These are phyloP conservation scores for Hyphopichia burtonii DNA, from an alignment of 1,139 yeast genomes.

Conservation along the genomic window DNA sequence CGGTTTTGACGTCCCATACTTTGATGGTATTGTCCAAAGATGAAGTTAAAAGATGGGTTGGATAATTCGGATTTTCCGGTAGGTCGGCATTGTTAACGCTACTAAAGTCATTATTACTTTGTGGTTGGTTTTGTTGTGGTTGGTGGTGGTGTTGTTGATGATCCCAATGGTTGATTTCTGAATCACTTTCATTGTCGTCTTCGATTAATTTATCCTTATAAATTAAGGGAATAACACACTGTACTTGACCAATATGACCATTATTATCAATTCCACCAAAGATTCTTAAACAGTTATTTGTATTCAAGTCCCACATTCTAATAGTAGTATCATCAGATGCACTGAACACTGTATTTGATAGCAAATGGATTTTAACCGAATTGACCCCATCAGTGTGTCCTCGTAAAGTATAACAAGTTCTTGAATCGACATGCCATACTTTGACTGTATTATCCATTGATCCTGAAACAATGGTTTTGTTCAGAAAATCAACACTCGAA, in stretches of 20 bases:
- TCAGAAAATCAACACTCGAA: constrained; percentile 72
- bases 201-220: constrained; percentile 53
- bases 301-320: constrained; percentile 88
- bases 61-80: constrained; percentile 40
- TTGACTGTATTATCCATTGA: constrained; percentile 89
- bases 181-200: constrained; percentile 34
- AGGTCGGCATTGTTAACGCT: constrained; percentile 23
- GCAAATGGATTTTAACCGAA: constrained; percentile 80
- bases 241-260: constrained; percentile 85
- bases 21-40: constrained; percentile 93
- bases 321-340: constrained; percentile 92
- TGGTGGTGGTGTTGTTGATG: background rate
- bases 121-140: constrained; percentile 8
- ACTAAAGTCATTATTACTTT: constrained; percentile 5
- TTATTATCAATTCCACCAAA: constrained; percentile 73
- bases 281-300: constrained; percentile 74
- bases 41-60: constrained; percentile 83
- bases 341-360: constrained; percentile 75
- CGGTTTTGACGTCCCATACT: constrained; percentile 85
- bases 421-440: constrained; percentile 93
- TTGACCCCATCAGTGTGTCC: constrained; percentile 95
- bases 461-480: constrained; percentile 86
- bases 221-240: constrained; percentile 80
- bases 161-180: constrained; percentile 13
- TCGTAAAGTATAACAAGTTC: constrained; percentile 87